phyloP scores from a whole-genome alignment of 371 early-diverging fungal species.

The Chytridium lagenaria region DNA sequence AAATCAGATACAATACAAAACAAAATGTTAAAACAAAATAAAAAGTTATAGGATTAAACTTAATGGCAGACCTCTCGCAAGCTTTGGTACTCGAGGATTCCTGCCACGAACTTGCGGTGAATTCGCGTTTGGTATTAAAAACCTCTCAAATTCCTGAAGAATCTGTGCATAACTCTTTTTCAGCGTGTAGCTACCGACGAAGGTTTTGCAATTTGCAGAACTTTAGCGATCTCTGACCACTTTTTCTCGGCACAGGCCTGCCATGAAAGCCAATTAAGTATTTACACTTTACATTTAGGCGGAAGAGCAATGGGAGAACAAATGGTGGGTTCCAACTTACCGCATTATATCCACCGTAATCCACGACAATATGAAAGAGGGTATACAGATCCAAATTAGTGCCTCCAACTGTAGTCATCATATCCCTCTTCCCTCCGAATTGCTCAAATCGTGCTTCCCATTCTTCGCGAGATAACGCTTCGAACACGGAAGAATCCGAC shows the following conservation, averaged over 20 bases:
- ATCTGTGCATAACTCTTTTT: neutral
- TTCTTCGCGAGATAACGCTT: neutral
- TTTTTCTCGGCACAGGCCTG: slow-evolving; percentile 23
- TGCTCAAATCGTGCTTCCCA: slow-evolving; percentile 7
- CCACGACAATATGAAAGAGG: slow-evolving; percentile 35
- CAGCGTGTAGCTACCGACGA: slow-evolving; percentile 19
- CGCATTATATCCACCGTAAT: slow-evolving; percentile 30
- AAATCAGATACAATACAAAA: too few relatives aligned
- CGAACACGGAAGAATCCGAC: neutral
- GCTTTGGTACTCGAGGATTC: slow-evolving; percentile 6
- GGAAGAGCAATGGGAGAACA: neutral
- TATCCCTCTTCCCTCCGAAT: neutral
- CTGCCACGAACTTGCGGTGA: slow-evolving; percentile 10
- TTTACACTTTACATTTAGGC: too few relatives aligned
- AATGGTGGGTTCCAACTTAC: slow-evolving; percentile 9
- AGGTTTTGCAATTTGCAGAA: slow-evolving; percentile 21
- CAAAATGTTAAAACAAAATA: too few relatives aligned
- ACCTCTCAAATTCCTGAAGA: neutral
- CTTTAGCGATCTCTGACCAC: slow-evolving; percentile 26
- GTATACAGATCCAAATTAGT: slow-evolving; percentile 25
- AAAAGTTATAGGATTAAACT: too few relatives aligned
- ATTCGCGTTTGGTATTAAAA: slow-evolving; percentile 3
- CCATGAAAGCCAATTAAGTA: too few relatives aligned
- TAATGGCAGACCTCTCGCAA: too few relatives aligned
- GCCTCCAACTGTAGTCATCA: neutral